A percentile compares a stretch with the other conserved stretches of the same genome.
Conservation (phyloP, 495 filamentous ascomycete species). For the Glutinoglossum americanum region DNA sequence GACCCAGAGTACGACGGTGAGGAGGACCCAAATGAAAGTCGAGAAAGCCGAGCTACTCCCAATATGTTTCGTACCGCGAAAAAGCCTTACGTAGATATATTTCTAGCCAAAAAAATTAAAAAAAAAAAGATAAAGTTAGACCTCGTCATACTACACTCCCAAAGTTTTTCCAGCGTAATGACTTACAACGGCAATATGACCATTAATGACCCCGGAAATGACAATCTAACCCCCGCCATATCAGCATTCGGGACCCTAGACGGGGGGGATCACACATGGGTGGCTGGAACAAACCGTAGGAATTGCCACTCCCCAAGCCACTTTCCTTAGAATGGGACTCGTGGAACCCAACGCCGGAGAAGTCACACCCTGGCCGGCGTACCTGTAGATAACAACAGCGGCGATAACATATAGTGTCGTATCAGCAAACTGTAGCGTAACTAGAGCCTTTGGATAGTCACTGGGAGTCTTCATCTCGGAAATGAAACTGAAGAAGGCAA, state of each 20-base stretch:
- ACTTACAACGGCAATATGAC: conserved; percentile 3
- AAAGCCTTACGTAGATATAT: conserved; percentile 43
- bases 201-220: conserved; percentile 3
- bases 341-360: conserved; percentile 51
- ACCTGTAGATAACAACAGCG: conserved; percentile 50
- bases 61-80: conserved; percentile 33
- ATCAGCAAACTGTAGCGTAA: conserved; percentile 39
- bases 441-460: conserved; percentile 24
- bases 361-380: conserved; percentile 41
- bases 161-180: no score
- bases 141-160: no score
- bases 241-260: conserved; percentile 22
- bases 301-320: conserved; percentile 60
- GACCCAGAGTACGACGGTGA: conserved; percentile 36
- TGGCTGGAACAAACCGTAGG: conserved; percentile 35
- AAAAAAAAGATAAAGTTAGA: no score
- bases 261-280: neutral
- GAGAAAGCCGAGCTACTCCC: conserved; percentile 26
- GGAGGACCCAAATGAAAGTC: conserved; percentile 30
- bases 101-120: conserved; percentile 16
- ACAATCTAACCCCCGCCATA: conserved; percentile 13
- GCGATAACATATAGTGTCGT: conserved; percentile 46
- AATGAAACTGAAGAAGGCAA: conserved; percentile 58
- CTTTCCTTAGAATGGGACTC: conserved; percentile 35
- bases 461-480: conserved; percentile 39